These are phyloP conservation scores for Blastocystis sp. DNA, from an alignment of 352 stramenopile species.

Conservation along the genomic window DNA sequence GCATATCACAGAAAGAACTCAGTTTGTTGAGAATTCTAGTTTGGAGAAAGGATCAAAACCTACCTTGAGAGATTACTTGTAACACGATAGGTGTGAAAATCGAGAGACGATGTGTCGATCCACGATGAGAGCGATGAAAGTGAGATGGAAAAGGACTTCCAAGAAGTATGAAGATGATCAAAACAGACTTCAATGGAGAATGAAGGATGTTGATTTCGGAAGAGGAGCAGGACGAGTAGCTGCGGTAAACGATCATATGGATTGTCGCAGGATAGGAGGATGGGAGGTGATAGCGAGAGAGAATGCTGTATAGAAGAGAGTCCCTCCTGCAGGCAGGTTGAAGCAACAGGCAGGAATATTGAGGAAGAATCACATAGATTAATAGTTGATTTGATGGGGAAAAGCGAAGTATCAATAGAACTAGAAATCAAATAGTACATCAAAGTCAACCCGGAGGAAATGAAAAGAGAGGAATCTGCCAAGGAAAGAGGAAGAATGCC, in stretches of 20 bases:
- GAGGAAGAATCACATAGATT: not conserved
- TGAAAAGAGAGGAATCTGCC: not conserved
- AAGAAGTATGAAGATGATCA: not conserved
- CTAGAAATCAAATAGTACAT: not conserved
- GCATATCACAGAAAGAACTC: not conserved
- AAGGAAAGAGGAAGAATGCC: not conserved
- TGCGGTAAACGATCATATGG: not conserved
- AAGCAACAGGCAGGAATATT: not conserved
- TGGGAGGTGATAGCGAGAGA: not conserved
- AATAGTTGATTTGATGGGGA: not conserved
- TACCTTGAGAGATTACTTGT: not conserved
- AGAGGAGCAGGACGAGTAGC: not conserved
- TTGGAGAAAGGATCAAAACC: not conserved
- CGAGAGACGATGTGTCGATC: not conserved
- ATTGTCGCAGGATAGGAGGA: not conserved
- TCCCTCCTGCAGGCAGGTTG: not conserved
- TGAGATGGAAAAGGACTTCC: not conserved
- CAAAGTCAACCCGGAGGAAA: not conserved
- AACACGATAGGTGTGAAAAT: not conserved
- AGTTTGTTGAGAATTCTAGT: not conserved
- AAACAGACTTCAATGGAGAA: not conserved
- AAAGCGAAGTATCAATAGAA: not conserved
- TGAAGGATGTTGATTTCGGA: not conserved
- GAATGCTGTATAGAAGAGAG: not conserved
- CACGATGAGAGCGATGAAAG: not conserved